Conservation (phyloP, 2,329 filamentous ascomycete species). For the Fusarium albidum region DNA sequence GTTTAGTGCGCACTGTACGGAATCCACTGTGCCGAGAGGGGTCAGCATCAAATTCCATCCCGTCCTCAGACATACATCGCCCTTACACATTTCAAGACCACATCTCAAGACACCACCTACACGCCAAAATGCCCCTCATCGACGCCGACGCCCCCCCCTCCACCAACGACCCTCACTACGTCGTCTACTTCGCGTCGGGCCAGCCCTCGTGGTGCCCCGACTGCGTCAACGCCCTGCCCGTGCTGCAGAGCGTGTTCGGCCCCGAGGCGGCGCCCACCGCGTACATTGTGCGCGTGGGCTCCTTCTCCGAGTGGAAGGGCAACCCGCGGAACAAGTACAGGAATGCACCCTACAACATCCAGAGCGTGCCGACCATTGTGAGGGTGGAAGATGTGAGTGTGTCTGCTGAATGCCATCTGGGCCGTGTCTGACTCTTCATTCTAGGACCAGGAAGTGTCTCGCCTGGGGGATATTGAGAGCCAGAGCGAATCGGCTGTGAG, state of each 20-base stretch:
- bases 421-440: too few species aligned
- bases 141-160: conserved; percentile 37
- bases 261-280: conserved; percentile 35
- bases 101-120: too few species aligned
- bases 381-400: conserved; percentile 36
- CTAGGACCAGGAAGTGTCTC: conserved; percentile 39
- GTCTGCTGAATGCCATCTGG: not conserved
- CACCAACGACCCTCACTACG: conserved; percentile 38
- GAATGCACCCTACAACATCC: conserved; percentile 37
- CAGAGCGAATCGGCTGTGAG: conserved; percentile 39
- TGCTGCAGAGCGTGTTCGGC: conserved; percentile 37
- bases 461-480: conserved; percentile 38
- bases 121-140: conserved; percentile 39
- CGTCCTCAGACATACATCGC: too few species aligned
- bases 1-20: too few species aligned
- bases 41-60: too few species aligned
- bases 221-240: conserved; percentile 38
- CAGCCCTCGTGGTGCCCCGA: conserved; percentile 43
- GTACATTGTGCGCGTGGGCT: conserved; percentile 39
- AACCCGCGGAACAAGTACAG: conserved; percentile 40
- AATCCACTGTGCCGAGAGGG: too few species aligned
- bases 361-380: conserved; percentile 40
- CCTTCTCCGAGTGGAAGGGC: conserved; percentile 36
- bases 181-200: conserved; percentile 43
- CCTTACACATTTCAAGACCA: too few species aligned